phyloP scores from a whole-genome alignment of 2,329 filamentous ascomycete species.

The Botrytis medusae region DNA sequence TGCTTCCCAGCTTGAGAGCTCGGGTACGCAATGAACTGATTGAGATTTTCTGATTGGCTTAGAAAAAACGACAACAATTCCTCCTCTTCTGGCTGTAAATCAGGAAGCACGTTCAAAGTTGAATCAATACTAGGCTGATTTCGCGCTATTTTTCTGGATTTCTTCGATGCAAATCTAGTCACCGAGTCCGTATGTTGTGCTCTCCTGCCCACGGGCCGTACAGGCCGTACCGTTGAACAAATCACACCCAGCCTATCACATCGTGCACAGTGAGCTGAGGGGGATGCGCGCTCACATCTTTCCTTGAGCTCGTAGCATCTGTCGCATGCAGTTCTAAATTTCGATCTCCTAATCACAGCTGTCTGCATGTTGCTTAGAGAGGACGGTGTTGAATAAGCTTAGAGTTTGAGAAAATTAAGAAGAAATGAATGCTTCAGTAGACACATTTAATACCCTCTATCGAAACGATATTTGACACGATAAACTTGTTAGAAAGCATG shows the following conservation, averaged over 20 bases:
- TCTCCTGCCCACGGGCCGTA: background rate
- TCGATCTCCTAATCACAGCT: background rate
- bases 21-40: conserved; percentile 10
- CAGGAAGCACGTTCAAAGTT: background rate
- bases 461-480: too few relatives aligned
- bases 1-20: background rate
- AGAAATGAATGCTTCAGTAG: too few relatives aligned
- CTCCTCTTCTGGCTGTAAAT: background rate
- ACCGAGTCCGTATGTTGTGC: background rate
- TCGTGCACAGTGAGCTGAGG: background rate
- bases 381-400: too few relatives aligned
- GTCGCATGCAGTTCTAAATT: conserved; percentile 1
- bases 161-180: background rate
- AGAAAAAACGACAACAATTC: background rate
- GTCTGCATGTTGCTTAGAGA: too few relatives aligned
- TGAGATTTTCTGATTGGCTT: background rate
- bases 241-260: background rate
- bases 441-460: too few relatives aligned
- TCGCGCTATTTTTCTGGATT: background rate
- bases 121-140: too few relatives aligned
- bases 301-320: conserved; percentile 4
- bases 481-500: too few relatives aligned
- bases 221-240: background rate
- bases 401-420: too few relatives aligned
- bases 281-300: background rate